Percentiles rank a stretch among this genome's conserved stretches.
phyloP scores from a whole-genome alignment of 202 grass and related monocot genomes.

The Panicum hallii region DNA sequence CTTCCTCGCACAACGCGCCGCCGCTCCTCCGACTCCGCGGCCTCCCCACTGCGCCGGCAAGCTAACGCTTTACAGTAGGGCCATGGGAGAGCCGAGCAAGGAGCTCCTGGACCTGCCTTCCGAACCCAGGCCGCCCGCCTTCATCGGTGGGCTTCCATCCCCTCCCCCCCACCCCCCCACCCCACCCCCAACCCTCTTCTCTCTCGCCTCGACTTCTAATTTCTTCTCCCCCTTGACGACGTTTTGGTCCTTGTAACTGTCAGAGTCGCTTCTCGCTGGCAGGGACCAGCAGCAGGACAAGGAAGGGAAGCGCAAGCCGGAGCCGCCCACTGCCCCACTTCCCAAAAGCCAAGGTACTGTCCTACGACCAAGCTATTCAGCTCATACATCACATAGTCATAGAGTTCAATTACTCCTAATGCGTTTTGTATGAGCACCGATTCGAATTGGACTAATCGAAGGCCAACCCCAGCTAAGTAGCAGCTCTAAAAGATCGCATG shows the following conservation, averaged over 20 bases:
- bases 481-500: neutral
- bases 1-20: neutral
- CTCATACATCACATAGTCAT: neutral
- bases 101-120: conserved; percentile 62
- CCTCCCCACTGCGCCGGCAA: neutral
- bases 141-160: conserved; percentile 45
- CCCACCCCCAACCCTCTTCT: neutral
- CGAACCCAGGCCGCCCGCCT: conserved; percentile 35
- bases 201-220: neutral
- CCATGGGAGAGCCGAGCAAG: conserved; percentile 65
- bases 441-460: neutral
- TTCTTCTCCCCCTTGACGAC: neutral
- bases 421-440: neutral
- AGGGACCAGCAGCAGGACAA: conserved; percentile 21
- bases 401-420: neutral
- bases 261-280: conserved; percentile 56
- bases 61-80: neutral
- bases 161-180: too few species aligned
- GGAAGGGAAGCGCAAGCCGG: conserved; percentile 33
- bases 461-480: neutral
- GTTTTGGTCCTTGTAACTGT: neutral
- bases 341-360: conserved; percentile 73
- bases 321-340: conserved; percentile 39
- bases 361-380: neutral
- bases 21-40: neutral